phyloP scores from a whole-genome alignment of 306 rosid genomes.

The Inga leiocalycina region DNA sequence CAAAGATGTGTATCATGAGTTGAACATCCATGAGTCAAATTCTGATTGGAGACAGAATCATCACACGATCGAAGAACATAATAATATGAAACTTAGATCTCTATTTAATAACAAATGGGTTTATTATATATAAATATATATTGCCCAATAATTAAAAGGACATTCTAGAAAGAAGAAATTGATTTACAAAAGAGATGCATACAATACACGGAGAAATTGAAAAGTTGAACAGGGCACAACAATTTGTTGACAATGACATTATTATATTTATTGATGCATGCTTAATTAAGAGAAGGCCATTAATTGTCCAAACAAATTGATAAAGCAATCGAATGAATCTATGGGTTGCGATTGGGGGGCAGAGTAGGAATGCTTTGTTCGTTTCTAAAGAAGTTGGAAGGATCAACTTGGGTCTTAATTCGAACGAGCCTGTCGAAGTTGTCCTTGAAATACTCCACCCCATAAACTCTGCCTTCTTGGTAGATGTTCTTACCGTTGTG shows the following conservation, averaged over 20 bases:
- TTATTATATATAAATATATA: too few species aligned
- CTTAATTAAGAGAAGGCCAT: too few species aligned
- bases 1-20: too few species aligned
- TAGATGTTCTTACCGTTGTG: conserved; percentile 43
- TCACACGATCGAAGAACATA: too few species aligned
- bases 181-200: background rate
- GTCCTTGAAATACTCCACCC: conserved; percentile 46
- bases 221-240: background rate
- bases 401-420: conserved; percentile 65
- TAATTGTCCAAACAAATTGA: background rate
- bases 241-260: background rate
- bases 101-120: too few species aligned
- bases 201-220: background rate
- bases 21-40: too few species aligned
- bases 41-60: too few species aligned
- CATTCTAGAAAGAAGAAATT: too few species aligned
- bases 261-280: too few species aligned
- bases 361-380: conserved; percentile 66
- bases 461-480: conserved; percentile 50
- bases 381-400: conserved; percentile 57
- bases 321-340: background rate
- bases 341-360: background rate
- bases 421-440: conserved; percentile 62
- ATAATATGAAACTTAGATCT: too few species aligned
- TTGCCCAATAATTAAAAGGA: too few species aligned